Evolutionary conservation across 2,329 filamentous ascomycete genomes (phyloP).

Genomic region (Graphilbum ipis-grandicollis): DNA sequence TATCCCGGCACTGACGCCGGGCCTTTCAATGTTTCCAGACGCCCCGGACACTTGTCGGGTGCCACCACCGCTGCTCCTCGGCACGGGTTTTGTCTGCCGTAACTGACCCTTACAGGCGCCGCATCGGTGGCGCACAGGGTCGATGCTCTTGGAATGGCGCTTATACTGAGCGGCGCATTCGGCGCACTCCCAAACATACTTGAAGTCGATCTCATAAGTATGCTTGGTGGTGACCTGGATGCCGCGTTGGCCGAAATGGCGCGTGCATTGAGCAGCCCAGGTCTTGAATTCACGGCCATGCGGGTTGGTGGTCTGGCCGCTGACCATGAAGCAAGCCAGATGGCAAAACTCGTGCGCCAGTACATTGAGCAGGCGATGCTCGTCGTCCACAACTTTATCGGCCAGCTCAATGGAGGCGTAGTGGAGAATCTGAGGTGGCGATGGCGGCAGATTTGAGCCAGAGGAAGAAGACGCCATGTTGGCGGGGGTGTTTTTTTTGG

Average conservation of each 20-base stretch:
- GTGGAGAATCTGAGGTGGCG: conserved; percentile 20
- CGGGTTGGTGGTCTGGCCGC: conserved; percentile 21
- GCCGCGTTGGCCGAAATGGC: conserved; percentile 39
- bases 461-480: not conserved
- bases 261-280: conserved; percentile 21
- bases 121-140: conserved; percentile 54
- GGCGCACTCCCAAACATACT: conserved; percentile 71
- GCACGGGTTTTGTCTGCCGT: conserved; percentile 64
- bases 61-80: conserved; percentile 25
- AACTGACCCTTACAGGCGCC: conserved; percentile 56
- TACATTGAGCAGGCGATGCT: conserved; percentile 67
- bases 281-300: conserved; percentile 12
- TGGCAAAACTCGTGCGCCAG: conserved; percentile 97
- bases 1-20: conserved; percentile 5
- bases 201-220: conserved; percentile 76
- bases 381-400: conserved; percentile 68
- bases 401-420: conserved; percentile 78
- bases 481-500: not conserved
- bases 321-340: conserved; percentile 79
- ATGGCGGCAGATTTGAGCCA: conserved; percentile 3
- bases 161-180: conserved; percentile 57
- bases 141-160: conserved; percentile 72
- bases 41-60: conserved; percentile 1
- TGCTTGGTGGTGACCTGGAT: conserved; percentile 82
- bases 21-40: too few species aligned